Percentiles rank a stretch among this genome's conserved stretches.
phyloP scores from a whole-genome alignment of 352 stramenopile genomes.

The Phytopythium mirpurense region DNA sequence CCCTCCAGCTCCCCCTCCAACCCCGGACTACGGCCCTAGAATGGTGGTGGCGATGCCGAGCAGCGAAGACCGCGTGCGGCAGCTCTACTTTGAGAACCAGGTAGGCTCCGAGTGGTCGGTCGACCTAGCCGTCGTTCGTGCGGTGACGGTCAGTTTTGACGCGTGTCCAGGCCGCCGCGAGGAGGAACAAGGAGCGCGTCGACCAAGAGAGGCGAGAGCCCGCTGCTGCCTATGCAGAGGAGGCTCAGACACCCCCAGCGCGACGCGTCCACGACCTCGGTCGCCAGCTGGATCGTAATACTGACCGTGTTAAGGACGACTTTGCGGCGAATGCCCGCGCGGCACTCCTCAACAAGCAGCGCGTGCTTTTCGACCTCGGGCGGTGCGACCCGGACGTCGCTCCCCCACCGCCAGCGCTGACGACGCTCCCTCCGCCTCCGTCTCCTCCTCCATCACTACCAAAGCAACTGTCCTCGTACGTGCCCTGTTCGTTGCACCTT shows the following conservation, averaged over 20 bases:
- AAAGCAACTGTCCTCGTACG: background rate
- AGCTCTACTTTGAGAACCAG: conserved; percentile 69
- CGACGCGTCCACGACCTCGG: no score
- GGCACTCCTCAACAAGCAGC: conserved; percentile 21
- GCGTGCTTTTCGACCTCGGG: conserved; percentile 15
- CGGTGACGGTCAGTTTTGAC: no score
- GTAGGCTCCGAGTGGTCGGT: conserved; percentile 5
- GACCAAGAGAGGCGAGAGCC: conserved; percentile 29
- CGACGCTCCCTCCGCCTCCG: background rate
- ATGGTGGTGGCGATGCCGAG: background rate
- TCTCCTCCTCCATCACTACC: background rate
- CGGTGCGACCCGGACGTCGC: background rate
- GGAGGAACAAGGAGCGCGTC: conserved; percentile 46
- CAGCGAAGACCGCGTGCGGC: conserved; percentile 13
- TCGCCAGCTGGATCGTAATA: background rate
- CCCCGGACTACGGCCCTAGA: no score
- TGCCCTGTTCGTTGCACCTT: background rate
- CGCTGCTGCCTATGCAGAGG: conserved; percentile 18
- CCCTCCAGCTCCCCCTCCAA: no score
- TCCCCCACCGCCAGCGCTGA: background rate
- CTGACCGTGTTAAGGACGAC: background rate
- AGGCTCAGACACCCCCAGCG: background rate
- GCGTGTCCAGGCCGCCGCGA: conserved; percentile 34
- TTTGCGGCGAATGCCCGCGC: conserved; percentile 14
- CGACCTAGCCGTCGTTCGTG: no score